Base-by-base conservation (phyloP, 2,329 filamentous ascomycete genomes). In the Apiospora phragmitis region DNA sequence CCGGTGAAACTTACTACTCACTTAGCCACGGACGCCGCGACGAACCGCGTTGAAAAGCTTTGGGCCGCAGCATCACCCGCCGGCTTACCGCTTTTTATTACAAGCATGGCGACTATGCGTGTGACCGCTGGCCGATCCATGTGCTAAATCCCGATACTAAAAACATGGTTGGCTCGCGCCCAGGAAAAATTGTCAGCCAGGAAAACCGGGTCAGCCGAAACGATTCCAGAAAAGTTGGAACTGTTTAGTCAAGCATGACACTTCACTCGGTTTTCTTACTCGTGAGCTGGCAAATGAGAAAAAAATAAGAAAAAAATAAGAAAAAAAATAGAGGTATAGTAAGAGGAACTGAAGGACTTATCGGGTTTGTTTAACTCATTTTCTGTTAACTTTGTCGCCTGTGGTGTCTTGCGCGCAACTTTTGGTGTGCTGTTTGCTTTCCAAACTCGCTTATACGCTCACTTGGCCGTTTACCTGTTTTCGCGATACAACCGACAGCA, bases 171-270 rank as follows among this genome's bases (percentile, higher is more conserved):
- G 55, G 55, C 55, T 62, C 32, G 32, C 55, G 29, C 18, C 55
- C 55, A 62, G 21, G 55, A 62, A 62, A 62, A 62, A 62, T 62
- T 62, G 55, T 62, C 32, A 62, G 55, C 55, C 55, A 38, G n/a
- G 32, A 62, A 62, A 62, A 62, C 55, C 38, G 55, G 55, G 55
- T 62, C 55, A 32, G 21, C 55, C 29, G 55, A 62, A 38, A 32
- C 18, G 55, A 62, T 62, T 62, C 55, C 18, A 32, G 32, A 62
- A 62, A 62, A 62, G 55, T 62, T 62, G 55, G 55, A 62, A 38
- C 32, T 38, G 55, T 62, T 62, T 62, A 62, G 55, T 62, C 55
- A 62, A 62, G 29, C 29, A 38, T 62, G 55, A 62, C 55, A 62
- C 55, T 35, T 59, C 16, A 9, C 18, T 59, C 21, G 51, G 29